Percentiles rank a stretch among this genome's conserved stretches.
These are phyloP conservation scores for Chalciporus piperatoides DNA, from an alignment of 1,284 basidiomycete genomes.

Conservation along the genomic window DNA sequence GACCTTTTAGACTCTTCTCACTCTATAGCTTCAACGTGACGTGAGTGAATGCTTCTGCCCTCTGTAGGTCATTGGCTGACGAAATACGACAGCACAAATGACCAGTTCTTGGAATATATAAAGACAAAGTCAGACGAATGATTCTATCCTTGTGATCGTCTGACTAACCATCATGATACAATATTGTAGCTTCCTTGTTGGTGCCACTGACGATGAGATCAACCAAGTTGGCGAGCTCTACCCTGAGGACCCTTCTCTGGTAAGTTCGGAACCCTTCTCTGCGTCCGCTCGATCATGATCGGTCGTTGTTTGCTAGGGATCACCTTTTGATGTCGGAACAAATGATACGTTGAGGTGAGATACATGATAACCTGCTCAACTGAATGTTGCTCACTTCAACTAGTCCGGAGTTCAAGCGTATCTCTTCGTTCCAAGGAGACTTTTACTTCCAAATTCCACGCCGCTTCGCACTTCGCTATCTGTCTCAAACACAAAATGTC, in stretches of 20 bases:
- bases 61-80: background rate
- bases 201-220: background rate
- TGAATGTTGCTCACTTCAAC: background rate
- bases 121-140: slow-evolving; percentile 4
- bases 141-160: background rate
- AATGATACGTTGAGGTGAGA: slow-evolving; percentile 13
- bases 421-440: slow-evolving; percentile 30
- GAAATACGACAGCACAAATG: slow-evolving; percentile 13
- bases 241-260: slow-evolving; percentile 16
- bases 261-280: background rate
- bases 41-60: background rate
- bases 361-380: too few species aligned
- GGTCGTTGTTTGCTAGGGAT: slow-evolving; percentile 4
- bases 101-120: slow-evolving; percentile 18
- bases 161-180: background rate
- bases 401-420: slow-evolving; percentile 29
- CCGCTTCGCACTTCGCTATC: slow-evolving; percentile 19
- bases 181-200: slow-evolving; percentile 6
- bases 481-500: slow-evolving; percentile 23
- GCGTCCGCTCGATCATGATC: too few species aligned
- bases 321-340: slow-evolving; percentile 11
- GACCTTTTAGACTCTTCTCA: slow-evolving; percentile 13
- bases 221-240: slow-evolving; percentile 9
- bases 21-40: slow-evolving; percentile 17
- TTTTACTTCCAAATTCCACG: slow-evolving; percentile 28